A percentile compares a stretch with the other conserved stretches of the same genome.
Conservation (phyloP, 306 rosid species). For the Quercus cerris region DNA sequence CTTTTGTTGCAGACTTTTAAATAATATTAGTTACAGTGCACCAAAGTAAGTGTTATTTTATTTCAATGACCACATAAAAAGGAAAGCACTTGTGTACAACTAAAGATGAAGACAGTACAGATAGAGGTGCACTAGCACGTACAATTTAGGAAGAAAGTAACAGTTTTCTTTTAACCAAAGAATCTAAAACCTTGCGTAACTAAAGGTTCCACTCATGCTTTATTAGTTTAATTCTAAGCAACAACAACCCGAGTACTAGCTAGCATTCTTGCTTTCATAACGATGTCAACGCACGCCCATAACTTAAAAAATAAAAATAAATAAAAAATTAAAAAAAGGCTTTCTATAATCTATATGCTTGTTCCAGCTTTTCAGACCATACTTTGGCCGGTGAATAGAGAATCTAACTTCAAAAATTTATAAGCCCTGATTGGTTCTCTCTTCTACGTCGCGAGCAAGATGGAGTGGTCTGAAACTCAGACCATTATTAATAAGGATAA, state of each 20-base stretch:
- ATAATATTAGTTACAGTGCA: too few species aligned
- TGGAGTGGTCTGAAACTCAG: neutral
- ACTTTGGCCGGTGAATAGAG: conserved; percentile 14
- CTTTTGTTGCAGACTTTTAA: too few species aligned
- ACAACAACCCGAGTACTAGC: neutral
- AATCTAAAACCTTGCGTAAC: neutral
- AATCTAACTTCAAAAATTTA: neutral
- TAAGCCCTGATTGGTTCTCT: neutral
- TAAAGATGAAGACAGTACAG: conserved; percentile 35
- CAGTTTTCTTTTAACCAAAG: neutral
- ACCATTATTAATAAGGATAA: neutral
- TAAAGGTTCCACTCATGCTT: neutral
- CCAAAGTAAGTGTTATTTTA: neutral
- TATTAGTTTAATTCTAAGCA: neutral
- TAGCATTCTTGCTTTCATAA: neutral
- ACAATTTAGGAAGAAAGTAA: conserved; percentile 4
- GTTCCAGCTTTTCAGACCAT: conserved; percentile 21
- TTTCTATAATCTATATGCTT: neutral
- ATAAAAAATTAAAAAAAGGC: neutral
- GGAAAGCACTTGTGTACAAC: neutral
- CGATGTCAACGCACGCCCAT: conserved; percentile 22
- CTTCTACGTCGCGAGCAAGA: neutral
- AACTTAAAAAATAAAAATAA: too few species aligned
- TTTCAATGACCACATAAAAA: neutral
- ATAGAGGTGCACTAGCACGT: conserved; percentile 35